Evolutionary conservation across 2,329 filamentous ascomycete genomes (phyloP), one percentile per base, ranked within the genome.

Genomic region (Whalleya microplaca): DNA sequence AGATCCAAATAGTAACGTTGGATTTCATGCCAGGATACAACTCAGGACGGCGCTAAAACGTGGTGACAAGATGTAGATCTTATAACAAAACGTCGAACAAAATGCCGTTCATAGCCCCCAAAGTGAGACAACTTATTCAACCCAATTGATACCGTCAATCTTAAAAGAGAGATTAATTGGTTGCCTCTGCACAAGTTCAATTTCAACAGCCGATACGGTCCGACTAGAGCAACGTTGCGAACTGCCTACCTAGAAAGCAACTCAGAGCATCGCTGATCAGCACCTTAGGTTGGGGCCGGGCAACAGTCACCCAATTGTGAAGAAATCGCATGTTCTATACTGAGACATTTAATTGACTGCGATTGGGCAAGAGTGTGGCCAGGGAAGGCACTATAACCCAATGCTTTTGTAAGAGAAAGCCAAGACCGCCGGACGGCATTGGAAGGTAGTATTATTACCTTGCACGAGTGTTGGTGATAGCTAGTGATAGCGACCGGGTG

Each of bases 211-310:
- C 32, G 32, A 37, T 37, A 12, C 37, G 46, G 46, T 18, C 50
- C 50, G 46, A 53, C 46, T 50, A 42, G 29, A 50, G 46, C 32
- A 58, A 51, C 51, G 51, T 58, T 55, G 40, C 41, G 32, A 9
- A 41, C 41, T 18, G 12, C n/a, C 23, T 48, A 21, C 18, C 9
- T 51, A 2, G 6, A 29, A 18, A 37, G 18, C 48, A 45, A 45
- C 32, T 42, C 21, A 29, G 27, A 37, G 18, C 48, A 45, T 48
- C 32, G 46, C 21, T 49, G 45, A 50, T 46, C 46, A 41, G 27
- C 18, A 21, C 12, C 18, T 41, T 19, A 37, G 23, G 43, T 18
- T 41, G 27, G 19, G 21, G 23, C 18, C 21, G 12, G 48, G 43
- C 41, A 32, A 8, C 45, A 41, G 44, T 40, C 27, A 27, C 23